These are phyloP conservation scores for Xylaria longipes DNA, from an alignment of 495 filamentous ascomycete species.

Conservation along the genomic window DNA sequence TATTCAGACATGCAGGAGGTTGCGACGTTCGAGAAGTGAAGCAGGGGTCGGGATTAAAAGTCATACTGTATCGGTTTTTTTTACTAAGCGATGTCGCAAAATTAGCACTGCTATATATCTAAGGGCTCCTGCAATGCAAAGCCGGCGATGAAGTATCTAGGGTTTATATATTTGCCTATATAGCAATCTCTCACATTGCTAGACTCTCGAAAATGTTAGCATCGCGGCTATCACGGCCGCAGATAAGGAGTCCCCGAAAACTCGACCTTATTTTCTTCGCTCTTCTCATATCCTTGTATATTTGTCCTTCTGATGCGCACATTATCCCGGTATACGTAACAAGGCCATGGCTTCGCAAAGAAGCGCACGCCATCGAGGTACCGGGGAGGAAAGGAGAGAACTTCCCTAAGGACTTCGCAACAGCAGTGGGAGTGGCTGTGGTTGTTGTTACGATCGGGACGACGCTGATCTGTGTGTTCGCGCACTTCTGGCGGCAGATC, in stretches of 20 bases:
- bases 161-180: neutral
- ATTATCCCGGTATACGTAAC: neutral
- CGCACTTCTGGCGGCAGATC: slow-evolving; percentile 36
- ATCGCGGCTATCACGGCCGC: neutral
- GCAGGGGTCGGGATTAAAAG: too few relatives aligned
- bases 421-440: slow-evolving; percentile 27
- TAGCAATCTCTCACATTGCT: too few relatives aligned
- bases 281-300: neutral
- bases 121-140: neutral
- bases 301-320: neutral
- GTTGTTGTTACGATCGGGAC: slow-evolving; percentile 22
- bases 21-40: neutral
- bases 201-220: neutral
- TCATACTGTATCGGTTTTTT: neutral
- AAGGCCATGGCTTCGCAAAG: neutral
- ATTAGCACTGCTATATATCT: neutral
- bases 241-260: neutral
- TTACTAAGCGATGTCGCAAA: neutral
- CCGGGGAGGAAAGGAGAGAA: neutral
- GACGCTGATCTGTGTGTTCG: slow-evolving; percentile 32
- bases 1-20: neutral
- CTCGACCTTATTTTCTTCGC: neutral
- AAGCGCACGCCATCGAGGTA: neutral
- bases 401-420: slow-evolving; percentile 34
- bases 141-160: neutral